Evolutionary conservation across 1,284 basidiomycete species (phyloP), one percentile per base, ranked within the genome.

Genomic region (Porodaedalea pini): DNA sequence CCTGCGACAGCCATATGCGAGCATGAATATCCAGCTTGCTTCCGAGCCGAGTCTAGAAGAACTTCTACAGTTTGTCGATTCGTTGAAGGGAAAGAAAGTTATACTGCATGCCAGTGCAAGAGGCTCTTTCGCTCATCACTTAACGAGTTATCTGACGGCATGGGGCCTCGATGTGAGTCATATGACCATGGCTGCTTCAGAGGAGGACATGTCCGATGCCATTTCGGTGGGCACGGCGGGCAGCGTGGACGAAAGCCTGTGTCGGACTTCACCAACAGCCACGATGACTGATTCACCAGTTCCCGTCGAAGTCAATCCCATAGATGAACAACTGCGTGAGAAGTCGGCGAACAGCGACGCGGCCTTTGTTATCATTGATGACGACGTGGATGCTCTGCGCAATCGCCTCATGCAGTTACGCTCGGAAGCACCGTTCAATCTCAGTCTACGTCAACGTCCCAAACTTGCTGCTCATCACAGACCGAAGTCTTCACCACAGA

Each of bases 91-190:
- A 4, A 91, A 87, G 69, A 88, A 83, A 64, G 92, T 88, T 0
- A 83, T 81, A 0, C 73, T 98, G 15, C 89, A 94, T 65, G 92
- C 94, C 4, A 88, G 83, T 64, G 79, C 90, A 11, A 83, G 82
- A 58, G 91, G 90, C 43, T 82, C 86, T 0, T 98, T 97, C 66
- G 93, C 93, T 0, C 88, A 90, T 51, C 92, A 95, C 69, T 76
- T 98, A 25, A 93, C 92, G 34, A 89, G 86, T 63, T 95, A 95
- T 71, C 79, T 97, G 56, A 90, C 90, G n/a, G 82, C 89, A 3
- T 97, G 94, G 94, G 93, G 93, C 15, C 81, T 97, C 80, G 92
- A 96, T 65, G 87, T 97, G 44, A 87, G 82, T 52, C 92, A 93
- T 70, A 78, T 92, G 36, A 85, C 91, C 3, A 83, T 84, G 58